Evolutionary conservation across 192 early-diverging fungal species (phyloP).

Genomic region (Pilobolus umbonatus): DNA sequence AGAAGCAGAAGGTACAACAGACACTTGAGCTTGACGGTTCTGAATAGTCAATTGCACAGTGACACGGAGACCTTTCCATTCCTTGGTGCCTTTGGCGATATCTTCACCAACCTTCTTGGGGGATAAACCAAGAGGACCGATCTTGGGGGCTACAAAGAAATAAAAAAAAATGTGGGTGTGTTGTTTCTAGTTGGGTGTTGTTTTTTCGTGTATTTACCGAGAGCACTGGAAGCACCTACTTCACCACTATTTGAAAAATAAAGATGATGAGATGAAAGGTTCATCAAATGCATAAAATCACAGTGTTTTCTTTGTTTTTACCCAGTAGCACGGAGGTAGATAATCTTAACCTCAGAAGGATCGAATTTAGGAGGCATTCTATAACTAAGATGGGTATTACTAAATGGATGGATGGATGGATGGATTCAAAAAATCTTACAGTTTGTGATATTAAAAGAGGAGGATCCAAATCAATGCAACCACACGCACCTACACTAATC

Average conservation of each 20-base stretch:
- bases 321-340: slow-evolving; percentile 95
- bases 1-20: slow-evolving; percentile 93
- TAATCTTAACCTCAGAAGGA: slow-evolving; percentile 70
- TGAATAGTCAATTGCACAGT: slow-evolving; percentile 98
- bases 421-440: no score
- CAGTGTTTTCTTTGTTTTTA: slow-evolving; percentile 1
- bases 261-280: not conserved
- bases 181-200: not conserved
- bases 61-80: slow-evolving; percentile 98
- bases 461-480: no score
- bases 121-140: slow-evolving; percentile 98
- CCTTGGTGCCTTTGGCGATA: slow-evolving; percentile 99
- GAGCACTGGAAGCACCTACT: slow-evolving; percentile 92
- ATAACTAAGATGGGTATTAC: not conserved
- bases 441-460: no score
- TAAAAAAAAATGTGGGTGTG: not conserved
- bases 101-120: slow-evolving; percentile 99
- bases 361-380: slow-evolving; percentile 82
- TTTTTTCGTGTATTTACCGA: slow-evolving; percentile 32
- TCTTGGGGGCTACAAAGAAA: slow-evolving; percentile 63
- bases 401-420: slow-evolving; percentile 28
- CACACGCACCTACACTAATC: no score
- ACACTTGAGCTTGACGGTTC: slow-evolving; percentile 98
- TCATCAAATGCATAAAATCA: not conserved
- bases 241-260: slow-evolving; percentile 16